phyloP scores from a whole-genome alignment of 371 early-diverging fungal species.

The Polyrhizophydium stewartii region DNA sequence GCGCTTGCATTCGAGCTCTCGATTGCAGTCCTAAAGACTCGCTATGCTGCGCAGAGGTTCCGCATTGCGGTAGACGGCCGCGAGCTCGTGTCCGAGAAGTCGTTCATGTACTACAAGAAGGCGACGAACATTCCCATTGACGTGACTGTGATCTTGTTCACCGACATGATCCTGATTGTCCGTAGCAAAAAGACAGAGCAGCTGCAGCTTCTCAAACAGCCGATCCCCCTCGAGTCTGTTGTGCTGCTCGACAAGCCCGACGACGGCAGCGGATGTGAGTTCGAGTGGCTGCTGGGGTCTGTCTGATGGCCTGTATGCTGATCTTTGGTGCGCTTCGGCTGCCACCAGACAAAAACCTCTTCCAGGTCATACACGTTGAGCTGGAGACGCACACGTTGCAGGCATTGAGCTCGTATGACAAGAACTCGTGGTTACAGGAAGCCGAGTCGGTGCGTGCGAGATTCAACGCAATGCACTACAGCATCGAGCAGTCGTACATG shows the following conservation, averaged over 20 bases:
- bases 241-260: conserved; percentile 37
- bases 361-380: conserved; percentile 39
- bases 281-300: too few species aligned
- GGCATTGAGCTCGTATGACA: conserved; percentile 29
- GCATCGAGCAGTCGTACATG: neutral
- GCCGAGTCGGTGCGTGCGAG: conserved; percentile 25
- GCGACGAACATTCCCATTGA: conserved; percentile 26
- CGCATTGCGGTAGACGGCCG: conserved; percentile 33
- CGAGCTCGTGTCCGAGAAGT: conserved; percentile 38
- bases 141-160: conserved; percentile 36
- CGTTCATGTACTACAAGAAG: conserved; percentile 27
- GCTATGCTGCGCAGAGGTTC: conserved; percentile 22
- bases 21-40: neutral
- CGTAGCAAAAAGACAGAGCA: conserved; percentile 23
- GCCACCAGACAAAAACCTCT: conserved; percentile 17
- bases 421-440: conserved; percentile 37
- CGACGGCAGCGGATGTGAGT: too few species aligned
- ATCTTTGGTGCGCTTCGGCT: too few species aligned
- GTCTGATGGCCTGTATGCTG: too few species aligned
- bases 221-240: conserved; percentile 39
- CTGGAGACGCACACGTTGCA: conserved; percentile 33
- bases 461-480: conserved; percentile 13
- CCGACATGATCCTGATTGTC: conserved; percentile 31
- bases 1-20: neutral
- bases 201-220: conserved; percentile 29